Conservation (phyloP, 768 basidiomycete species). For the Kwoniella sp. region DNA sequence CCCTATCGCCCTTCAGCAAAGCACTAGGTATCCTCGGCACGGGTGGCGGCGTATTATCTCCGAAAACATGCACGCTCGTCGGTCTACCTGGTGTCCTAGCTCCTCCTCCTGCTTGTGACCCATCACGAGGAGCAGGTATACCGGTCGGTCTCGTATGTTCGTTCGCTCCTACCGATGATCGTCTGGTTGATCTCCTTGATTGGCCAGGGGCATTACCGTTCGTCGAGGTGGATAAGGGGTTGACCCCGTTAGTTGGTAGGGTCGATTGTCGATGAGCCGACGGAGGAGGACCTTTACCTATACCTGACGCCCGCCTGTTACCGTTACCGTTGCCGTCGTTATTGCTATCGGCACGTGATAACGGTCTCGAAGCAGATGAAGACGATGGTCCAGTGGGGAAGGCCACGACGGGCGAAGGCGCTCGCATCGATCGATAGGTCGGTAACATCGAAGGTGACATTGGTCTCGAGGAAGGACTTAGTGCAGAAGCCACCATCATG, state of each 20-base stretch:
- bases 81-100: conserved; percentile 28
- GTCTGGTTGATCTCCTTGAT: conserved; percentile 20
- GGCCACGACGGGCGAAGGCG: conserved; percentile 26
- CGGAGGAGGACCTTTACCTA: conserved; percentile 42
- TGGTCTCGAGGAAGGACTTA: conserved; percentile 17
- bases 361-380: conserved; percentile 14
- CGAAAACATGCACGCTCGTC: conserved; percentile 35
- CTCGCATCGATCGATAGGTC: conserved; percentile 18
- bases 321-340: not conserved
- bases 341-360: not conserved
- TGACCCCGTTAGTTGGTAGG: not conserved
- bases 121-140: conserved; percentile 31
- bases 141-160: conserved; percentile 24
- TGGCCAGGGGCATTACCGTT: not conserved
- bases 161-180: conserved; percentile 34
- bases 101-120: too few species aligned
- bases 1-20: conserved; percentile 28
- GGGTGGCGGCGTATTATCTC: conserved; percentile 37
- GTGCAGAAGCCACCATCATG: not conserved
- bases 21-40: conserved; percentile 49
- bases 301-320: not conserved
- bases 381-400: conserved; percentile 14
- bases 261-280: conserved; percentile 15
- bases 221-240: conserved; percentile 5
- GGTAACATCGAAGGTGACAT: conserved; percentile 36